These are phyloP conservation scores for Choiromyces venosus DNA, from an alignment of 495 filamentous ascomycete species.

Conservation along the genomic window DNA sequence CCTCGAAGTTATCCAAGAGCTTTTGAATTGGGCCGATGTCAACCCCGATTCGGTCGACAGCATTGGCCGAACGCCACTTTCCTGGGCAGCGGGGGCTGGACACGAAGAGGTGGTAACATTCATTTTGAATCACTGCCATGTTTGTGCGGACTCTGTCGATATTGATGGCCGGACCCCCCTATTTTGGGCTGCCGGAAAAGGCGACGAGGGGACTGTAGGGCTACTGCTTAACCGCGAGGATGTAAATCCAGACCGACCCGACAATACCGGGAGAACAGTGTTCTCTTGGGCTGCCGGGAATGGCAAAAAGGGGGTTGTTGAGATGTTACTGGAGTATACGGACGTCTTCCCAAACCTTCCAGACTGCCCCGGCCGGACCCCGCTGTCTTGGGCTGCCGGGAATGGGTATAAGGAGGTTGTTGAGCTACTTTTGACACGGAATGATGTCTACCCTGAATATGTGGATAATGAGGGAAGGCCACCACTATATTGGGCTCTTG, in stretches of 20 bases:
- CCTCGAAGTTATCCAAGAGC: constrained; percentile 20
- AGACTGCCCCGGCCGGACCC: constrained; percentile 20
- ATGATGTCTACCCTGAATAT: constrained; percentile 18
- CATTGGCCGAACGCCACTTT: constrained; percentile 28
- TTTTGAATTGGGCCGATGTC: constrained; percentile 19
- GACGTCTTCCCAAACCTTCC: constrained; percentile 10
- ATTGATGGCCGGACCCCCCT: constrained; percentile 24
- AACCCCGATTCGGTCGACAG: constrained; percentile 21
- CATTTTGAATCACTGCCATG: constrained; percentile 22
- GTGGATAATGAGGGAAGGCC: constrained; percentile 18
- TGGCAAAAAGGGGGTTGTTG: constrained; percentile 29
- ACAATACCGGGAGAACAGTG: constrained; percentile 21
- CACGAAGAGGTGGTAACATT: constrained; percentile 33
- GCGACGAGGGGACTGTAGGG: constrained; percentile 28
- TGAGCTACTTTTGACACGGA: constrained; percentile 25
- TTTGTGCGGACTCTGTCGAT: constrained; percentile 20
- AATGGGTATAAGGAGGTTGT: constrained; percentile 31
- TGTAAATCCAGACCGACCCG: constrained; percentile 16
- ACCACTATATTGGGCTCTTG: constrained; percentile 23
- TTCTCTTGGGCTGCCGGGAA: constrained; percentile 23
- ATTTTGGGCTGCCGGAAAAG: constrained; percentile 23
- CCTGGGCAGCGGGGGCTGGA: constrained; percentile 25
- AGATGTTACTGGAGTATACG: constrained; percentile 12
- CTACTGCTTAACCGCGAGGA: not conserved
- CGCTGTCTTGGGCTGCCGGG: constrained; percentile 25